Percentiles rank a stretch among this genome's conserved stretches.
These are phyloP conservation scores for Penicillium crustosum DNA, from an alignment of 2,329 filamentous ascomycete species.

Conservation along the genomic window DNA sequence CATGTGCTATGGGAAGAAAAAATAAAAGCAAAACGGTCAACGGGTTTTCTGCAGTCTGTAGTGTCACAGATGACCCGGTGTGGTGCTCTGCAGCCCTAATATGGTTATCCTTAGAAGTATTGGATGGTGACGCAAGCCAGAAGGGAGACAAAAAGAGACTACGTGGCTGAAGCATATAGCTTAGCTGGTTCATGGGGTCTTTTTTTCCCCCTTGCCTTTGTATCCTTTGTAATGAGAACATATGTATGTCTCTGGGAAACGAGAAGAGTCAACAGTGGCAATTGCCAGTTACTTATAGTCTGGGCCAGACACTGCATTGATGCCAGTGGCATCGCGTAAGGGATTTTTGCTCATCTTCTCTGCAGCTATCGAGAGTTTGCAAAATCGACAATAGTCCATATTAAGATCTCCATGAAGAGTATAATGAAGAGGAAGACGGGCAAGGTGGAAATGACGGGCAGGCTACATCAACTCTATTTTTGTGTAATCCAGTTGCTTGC, in stretches of 20 bases:
- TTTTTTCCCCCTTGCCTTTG: not conserved
- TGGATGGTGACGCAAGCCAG: conserved; percentile 5
- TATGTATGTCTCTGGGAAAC: not conserved
- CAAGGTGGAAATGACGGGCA: conserved; percentile 17
- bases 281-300: not conserved
- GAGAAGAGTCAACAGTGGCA: not conserved
- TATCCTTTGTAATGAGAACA: not conserved
- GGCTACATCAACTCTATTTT: conserved; percentile 26
- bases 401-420: not conserved
- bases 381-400: not conserved
- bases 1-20: conserved; percentile 7
- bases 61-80: conserved; percentile 13
- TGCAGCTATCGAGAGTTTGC: conserved; percentile 12
- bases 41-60: conserved; percentile 8
- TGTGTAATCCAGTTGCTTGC: conserved; percentile 17
- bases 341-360: not conserved
- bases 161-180: not conserved
- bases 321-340: not conserved
- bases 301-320: conserved; percentile 1
- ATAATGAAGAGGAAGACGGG: not conserved
- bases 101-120: conserved; percentile 3
- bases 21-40: conserved; percentile 6
- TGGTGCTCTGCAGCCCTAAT: conserved; percentile 10
- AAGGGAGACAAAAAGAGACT: not conserved
- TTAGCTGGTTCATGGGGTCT: not conserved